phyloP scores from a whole-genome alignment of 805 yeast genomes.

The Kurtzmaniella cleridarum region DNA sequence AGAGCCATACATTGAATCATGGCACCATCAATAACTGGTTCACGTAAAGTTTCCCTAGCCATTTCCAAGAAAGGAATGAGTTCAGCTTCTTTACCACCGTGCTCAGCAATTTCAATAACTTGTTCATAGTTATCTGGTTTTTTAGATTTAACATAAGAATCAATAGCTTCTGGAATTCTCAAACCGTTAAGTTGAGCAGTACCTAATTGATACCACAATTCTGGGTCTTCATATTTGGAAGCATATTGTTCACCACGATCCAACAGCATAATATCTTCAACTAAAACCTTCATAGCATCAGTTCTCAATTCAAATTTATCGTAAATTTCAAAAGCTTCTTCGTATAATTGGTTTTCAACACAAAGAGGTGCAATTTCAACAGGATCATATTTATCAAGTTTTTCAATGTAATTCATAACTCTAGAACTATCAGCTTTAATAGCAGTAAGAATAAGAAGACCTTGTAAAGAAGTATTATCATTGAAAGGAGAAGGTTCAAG shows the following conservation, averaged over 20 bases:
- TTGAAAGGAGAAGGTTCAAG: constrained; percentile 96
- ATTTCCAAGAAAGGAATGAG: constrained; percentile 76
- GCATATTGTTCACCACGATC: constrained; percentile 94
- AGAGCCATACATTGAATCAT: constrained; percentile 83
- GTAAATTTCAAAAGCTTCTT: constrained; percentile 92
- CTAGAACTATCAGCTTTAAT: constrained; percentile 89
- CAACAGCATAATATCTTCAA: constrained; percentile 87
- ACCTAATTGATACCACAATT: constrained; percentile 93
- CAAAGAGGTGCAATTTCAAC: constrained; percentile 90
- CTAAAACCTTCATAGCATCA: constrained; percentile 84
- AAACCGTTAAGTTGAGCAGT: constrained; percentile 92
- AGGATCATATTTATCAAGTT: constrained; percentile 86
- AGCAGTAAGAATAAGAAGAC: constrained; percentile 87
- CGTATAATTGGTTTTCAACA: constrained; percentile 80
- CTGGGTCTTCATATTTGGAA: constrained; percentile 79
- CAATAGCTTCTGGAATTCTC: constrained; percentile 86
- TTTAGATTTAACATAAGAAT: constrained; percentile 85
- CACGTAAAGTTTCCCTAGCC: constrained; percentile 91
- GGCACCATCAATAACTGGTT: constrained; percentile 90
- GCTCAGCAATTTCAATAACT: constrained; percentile 90
- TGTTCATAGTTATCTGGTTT: constrained; percentile 87
- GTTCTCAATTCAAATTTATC: constrained; percentile 72
- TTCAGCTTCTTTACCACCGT: constrained; percentile 95
- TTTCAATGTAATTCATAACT: constrained; percentile 79
- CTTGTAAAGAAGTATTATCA: constrained; percentile 93